phyloP scores from a whole-genome alignment of 2,329 filamentous ascomycete species.

The Claviceps fusiformis region DNA sequence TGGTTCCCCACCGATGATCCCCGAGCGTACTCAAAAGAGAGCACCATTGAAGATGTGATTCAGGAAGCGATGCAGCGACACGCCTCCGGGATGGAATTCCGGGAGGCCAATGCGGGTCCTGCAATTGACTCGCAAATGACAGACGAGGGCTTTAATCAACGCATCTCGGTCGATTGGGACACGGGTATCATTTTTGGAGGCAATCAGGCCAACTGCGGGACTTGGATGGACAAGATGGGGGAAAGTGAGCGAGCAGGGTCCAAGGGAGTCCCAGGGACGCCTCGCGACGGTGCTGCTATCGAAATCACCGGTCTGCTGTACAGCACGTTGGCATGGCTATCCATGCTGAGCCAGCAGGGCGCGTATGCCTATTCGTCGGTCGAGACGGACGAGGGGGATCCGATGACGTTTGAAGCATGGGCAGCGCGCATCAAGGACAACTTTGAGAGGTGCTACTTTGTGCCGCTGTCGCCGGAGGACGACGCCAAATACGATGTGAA shows the following conservation, averaged over 20 bases:
- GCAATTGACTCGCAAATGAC: constrained; percentile 87
- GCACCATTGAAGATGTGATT: constrained; percentile 75
- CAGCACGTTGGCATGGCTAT: constrained; percentile 74
- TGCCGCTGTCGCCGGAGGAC: constrained; percentile 56
- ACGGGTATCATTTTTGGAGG: constrained; percentile 82
- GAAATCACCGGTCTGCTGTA: constrained; percentile 92
- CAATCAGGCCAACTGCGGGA: constrained; percentile 89
- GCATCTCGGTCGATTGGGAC: constrained; percentile 86
- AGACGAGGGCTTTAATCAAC: constrained; percentile 80
- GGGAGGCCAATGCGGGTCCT: constrained; percentile 86
- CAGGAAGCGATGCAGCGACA: constrained; percentile 90
- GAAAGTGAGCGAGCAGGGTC: constrained; percentile 82
- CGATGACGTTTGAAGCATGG: constrained; percentile 66
- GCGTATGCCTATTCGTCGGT: constrained; percentile 64
- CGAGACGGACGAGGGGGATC: constrained; percentile 42
- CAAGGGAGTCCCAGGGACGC: constrained; percentile 92
- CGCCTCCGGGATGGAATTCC: constrained; percentile 78
- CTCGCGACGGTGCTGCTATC: constrained; percentile 84
- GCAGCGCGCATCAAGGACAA: constrained; percentile 64
- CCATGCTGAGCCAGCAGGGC: constrained; percentile 50
- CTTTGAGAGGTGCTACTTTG: constrained; percentile 87
- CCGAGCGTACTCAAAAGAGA: constrained; percentile 73
- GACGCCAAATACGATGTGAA: constrained; percentile 74
- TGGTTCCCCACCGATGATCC: constrained; percentile 77
- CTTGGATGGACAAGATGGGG: constrained; percentile 99